Conservation (phyloP, 805 yeast species). For the Lachancea mirantina region DNA sequence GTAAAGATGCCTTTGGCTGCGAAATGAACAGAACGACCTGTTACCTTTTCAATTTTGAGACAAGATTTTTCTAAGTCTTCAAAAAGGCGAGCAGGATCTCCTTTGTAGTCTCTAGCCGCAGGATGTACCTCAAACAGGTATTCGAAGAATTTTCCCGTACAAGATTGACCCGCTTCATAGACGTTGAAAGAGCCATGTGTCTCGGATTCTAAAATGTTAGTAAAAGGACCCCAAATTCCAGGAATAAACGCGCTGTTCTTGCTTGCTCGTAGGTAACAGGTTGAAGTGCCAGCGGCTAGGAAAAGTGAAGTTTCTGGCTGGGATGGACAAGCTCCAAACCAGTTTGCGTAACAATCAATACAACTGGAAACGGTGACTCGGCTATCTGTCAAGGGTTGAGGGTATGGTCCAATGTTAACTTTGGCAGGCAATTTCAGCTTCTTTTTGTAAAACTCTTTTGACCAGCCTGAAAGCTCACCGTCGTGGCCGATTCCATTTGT, state of each 20-base stretch:
- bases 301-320: conserved; percentile 28
- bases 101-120: conserved; percentile 16
- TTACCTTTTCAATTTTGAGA: conserved; percentile 9
- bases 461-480: conserved; percentile 55
- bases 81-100: conserved; percentile 15
- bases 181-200: conserved; percentile 20
- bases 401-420: conserved; percentile 21
- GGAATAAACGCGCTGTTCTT: conserved; percentile 16
- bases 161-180: conserved; percentile 53
- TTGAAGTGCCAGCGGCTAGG: conserved; percentile 58
- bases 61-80: conserved; percentile 19
- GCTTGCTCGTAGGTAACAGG: conserved; percentile 41
- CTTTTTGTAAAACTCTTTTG: conserved; percentile 19
- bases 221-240: conserved; percentile 60
- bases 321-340: conserved; percentile 36
- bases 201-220: conserved; percentile 26
- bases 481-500: conserved; percentile 39
- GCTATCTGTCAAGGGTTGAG: conserved; percentile 5
- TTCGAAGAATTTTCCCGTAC: conserved; percentile 49
- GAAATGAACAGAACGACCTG: conserved; percentile 19
- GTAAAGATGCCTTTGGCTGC: conserved; percentile 35
- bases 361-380: conserved; percentile 39
- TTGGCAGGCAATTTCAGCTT: conserved; percentile 16
- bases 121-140: conserved; percentile 40
- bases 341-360: conserved; percentile 54